These are phyloP conservation scores for Yarrowia sp. DNA, from an alignment of 805 yeast genomes.

Conservation along the genomic window DNA sequence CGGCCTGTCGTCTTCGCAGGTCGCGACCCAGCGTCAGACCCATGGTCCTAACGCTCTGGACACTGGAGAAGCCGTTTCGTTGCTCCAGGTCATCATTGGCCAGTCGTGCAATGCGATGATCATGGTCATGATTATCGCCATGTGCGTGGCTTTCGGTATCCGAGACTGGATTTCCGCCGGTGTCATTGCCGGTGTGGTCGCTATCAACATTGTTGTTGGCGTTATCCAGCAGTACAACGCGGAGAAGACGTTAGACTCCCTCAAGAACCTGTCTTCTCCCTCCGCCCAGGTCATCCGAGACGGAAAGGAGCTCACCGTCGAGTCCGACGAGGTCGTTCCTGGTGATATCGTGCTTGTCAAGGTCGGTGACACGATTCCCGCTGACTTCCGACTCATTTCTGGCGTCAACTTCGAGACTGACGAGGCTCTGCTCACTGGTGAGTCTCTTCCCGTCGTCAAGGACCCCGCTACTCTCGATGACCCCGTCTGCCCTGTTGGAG, in stretches of 20 bases:
- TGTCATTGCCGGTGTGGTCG: slow-evolving; percentile 66
- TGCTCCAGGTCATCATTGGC: slow-evolving; percentile 55
- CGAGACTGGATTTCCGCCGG: slow-evolving; percentile 82
- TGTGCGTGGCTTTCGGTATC: slow-evolving; percentile 71
- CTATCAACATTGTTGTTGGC: slow-evolving; percentile 64
- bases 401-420: slow-evolving; percentile 67
- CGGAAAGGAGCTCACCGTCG: slow-evolving; percentile 54
- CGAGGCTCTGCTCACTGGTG: slow-evolving; percentile 66
- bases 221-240: slow-evolving; percentile 70
- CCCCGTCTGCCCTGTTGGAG: slow-evolving; percentile 58
- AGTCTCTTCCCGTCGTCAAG: slow-evolving; percentile 65
- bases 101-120: slow-evolving; percentile 79
- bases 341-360: slow-evolving; percentile 64
- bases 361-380: slow-evolving; percentile 79
- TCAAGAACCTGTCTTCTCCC: slow-evolving; percentile 64
- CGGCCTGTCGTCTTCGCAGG: slow-evolving; percentile 21
- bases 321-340: slow-evolving; percentile 66
- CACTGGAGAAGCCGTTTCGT: slow-evolving; percentile 54
- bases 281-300: slow-evolving; percentile 64
- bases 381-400: slow-evolving; percentile 61
- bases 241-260: slow-evolving; percentile 75
- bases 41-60: slow-evolving; percentile 65
- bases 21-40: slow-evolving; percentile 21
- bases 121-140: slow-evolving; percentile 63
- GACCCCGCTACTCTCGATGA: slow-evolving; percentile 44